phyloP scores from a whole-genome alignment of 768 basidiomycete genomes.

The Tubosaeta brunneosetosa region DNA sequence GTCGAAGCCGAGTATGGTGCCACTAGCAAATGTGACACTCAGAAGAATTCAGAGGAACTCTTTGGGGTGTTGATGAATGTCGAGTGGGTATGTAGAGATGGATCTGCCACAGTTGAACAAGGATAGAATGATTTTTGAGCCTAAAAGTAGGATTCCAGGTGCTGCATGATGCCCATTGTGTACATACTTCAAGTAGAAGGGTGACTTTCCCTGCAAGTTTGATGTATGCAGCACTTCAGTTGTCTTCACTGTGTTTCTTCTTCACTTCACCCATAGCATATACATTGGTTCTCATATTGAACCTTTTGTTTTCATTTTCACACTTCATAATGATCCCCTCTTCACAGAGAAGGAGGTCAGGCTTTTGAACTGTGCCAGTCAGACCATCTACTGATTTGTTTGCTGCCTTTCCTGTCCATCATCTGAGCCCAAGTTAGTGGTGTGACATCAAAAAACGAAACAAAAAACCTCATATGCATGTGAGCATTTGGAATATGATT shows the following conservation, averaged over 20 bases:
- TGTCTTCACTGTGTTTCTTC: not conserved
- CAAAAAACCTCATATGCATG: not conserved
- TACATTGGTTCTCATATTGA: not conserved
- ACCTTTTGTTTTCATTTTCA: not conserved
- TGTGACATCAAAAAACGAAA: not conserved
- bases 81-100: not conserved
- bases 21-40: not conserved
- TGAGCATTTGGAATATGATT: not conserved
- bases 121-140: not conserved
- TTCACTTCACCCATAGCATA: not conserved
- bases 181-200: not conserved
- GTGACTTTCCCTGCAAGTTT: not conserved
- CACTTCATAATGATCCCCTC: not conserved
- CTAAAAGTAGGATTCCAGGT: not conserved
- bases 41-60: not conserved
- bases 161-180: slow-evolving; percentile 1
- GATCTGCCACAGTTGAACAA: slow-evolving; percentile 5
- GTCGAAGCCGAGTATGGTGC: no score
- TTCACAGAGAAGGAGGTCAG: not conserved
- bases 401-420: not conserved
- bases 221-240: not conserved
- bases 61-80: slow-evolving; percentile 3
- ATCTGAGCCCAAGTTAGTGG: not conserved
- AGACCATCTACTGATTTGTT: not conserved
- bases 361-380: not conserved